Percentiles rank a stretch among this genome's conserved stretches.
Evolutionary conservation across 352 stramenopile species (phyloP).

Genomic region (Phytophthora pini): DNA sequence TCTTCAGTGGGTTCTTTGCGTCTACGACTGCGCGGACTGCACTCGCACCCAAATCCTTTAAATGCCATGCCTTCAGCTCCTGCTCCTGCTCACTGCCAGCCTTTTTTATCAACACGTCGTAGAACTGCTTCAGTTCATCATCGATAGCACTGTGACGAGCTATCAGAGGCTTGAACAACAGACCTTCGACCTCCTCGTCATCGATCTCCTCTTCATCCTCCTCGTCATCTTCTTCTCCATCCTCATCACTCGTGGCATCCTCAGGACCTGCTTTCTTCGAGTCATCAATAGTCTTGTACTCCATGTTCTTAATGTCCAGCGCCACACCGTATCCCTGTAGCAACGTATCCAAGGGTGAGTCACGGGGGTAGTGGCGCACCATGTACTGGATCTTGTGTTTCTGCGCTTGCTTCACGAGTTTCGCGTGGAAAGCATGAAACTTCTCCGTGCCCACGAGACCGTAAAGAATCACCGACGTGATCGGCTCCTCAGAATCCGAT

Average conservation of each 20-base stretch:
- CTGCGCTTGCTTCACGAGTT: constrained; percentile 65
- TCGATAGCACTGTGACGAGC: constrained; percentile 51
- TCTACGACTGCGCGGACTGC: constrained; percentile 75
- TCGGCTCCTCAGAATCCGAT: constrained; percentile 10
- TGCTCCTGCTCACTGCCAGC: constrained; percentile 43
- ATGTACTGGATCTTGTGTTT: constrained; percentile 80
- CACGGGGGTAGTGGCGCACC: constrained; percentile 76
- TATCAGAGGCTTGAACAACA: constrained; percentile 69
- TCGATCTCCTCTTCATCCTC: constrained; percentile 46
- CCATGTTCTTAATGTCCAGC: constrained; percentile 97
- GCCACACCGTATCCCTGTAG: constrained; percentile 93
- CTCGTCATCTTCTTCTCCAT: constrained; percentile 45
- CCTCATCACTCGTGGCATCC: constrained; percentile 33
- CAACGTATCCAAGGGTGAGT: constrained; percentile 74
- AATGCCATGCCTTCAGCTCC: constrained; percentile 85
- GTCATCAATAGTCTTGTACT: constrained; percentile 97
- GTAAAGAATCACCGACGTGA: constrained; percentile 82
- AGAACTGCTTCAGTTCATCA: constrained; percentile 58
- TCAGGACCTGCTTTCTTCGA: constrained; percentile 65
- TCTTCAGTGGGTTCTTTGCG: constrained; percentile 78
- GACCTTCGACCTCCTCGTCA: constrained; percentile 70
- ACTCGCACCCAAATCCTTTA: constrained; percentile 90
- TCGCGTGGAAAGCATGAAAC: constrained; percentile 78
- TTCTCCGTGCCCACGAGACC: constrained; percentile 70
- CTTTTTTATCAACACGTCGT: constrained; percentile 58